Evolutionary conservation across 108 stramenopile species (phyloP).

Genomic region (Aureococcus anophagefferens): DNA sequence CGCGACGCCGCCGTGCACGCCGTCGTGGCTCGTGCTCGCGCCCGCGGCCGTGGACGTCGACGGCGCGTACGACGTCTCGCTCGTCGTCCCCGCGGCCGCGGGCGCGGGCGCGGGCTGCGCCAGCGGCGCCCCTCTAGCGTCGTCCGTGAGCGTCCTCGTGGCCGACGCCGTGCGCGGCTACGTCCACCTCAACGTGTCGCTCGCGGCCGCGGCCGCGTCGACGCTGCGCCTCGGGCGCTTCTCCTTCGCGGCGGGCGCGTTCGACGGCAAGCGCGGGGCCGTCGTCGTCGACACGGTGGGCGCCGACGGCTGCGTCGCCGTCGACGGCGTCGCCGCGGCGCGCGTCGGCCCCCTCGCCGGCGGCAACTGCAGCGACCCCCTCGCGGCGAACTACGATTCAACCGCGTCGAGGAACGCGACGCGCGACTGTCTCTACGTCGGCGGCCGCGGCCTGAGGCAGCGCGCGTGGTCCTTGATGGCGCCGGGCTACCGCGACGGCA

Average conservation of each 20-base stretch:
- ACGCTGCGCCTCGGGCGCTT: not conserved
- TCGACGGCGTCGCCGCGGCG: not conserved
- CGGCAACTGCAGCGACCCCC: conserved; percentile 4
- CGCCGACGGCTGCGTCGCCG: conserved; percentile 5
- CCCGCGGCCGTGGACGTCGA: not conserved
- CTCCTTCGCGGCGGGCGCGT: not conserved
- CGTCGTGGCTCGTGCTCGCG: not conserved
- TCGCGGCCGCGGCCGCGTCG: not conserved
- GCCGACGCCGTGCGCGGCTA: not conserved
- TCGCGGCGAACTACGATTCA: conserved; percentile 2
- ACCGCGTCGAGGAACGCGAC: too few species aligned
- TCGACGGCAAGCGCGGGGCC: not conserved
- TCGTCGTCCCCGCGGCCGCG: not conserved
- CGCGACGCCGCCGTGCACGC: not conserved
- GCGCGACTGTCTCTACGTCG: conserved; percentile 5
- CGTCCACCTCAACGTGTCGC: not conserved
- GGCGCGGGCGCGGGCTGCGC: not conserved
- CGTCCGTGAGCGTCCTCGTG: not conserved
- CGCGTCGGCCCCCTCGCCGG: not conserved
- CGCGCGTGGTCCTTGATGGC: conserved; percentile 6
- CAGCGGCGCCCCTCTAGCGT: not conserved
- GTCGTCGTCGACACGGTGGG: conserved; percentile 6
- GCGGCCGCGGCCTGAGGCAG: conserved; percentile 1
- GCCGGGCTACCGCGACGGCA: not conserved
- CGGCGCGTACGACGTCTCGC: not conserved